These are phyloP conservation scores for Volvox africanus DNA, from an alignment of 139 green algal genomes.

Conservation along the genomic window DNA sequence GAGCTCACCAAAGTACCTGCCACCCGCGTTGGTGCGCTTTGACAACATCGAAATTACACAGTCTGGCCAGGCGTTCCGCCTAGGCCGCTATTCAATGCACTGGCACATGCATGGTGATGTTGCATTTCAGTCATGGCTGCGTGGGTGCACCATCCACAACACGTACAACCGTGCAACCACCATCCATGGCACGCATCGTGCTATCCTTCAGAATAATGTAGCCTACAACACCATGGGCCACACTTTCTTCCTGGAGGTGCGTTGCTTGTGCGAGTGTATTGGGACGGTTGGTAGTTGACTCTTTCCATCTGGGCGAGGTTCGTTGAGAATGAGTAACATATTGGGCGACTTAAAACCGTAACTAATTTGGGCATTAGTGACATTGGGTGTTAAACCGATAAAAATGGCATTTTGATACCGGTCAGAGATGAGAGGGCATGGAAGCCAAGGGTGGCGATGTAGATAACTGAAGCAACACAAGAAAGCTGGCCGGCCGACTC, in stretches of 20 bases:
- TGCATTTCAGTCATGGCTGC: slow-evolving; percentile 58
- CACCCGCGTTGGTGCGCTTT: slow-evolving; percentile 27
- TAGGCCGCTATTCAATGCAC: slow-evolving; percentile 82
- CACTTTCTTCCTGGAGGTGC: slow-evolving; percentile 68
- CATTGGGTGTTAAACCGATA: no score
- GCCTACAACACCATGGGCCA: slow-evolving; percentile 80
- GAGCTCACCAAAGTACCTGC: slow-evolving; percentile 35
- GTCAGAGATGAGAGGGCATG: no score
- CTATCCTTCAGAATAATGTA: slow-evolving; percentile 65
- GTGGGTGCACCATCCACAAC: slow-evolving; percentile 69
- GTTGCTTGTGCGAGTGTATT: not conserved
- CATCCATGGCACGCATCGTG: slow-evolving; percentile 70
- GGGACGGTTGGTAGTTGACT: no score
- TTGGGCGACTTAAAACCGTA: no score
- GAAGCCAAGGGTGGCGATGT: no score
- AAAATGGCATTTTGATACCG: no score
- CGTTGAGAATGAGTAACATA: no score
- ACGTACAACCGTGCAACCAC: slow-evolving; percentile 78
- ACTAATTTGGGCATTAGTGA: no score
- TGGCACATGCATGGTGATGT: slow-evolving; percentile 80
- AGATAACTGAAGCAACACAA: no score
- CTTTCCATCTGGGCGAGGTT: no score
- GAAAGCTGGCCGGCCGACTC: no score
- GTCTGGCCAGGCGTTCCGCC: slow-evolving; percentile 64
- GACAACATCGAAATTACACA: slow-evolving; percentile 62